phyloP scores from a whole-genome alignment of 305 asterid genomes.

The Andrographis paniculata region DNA sequence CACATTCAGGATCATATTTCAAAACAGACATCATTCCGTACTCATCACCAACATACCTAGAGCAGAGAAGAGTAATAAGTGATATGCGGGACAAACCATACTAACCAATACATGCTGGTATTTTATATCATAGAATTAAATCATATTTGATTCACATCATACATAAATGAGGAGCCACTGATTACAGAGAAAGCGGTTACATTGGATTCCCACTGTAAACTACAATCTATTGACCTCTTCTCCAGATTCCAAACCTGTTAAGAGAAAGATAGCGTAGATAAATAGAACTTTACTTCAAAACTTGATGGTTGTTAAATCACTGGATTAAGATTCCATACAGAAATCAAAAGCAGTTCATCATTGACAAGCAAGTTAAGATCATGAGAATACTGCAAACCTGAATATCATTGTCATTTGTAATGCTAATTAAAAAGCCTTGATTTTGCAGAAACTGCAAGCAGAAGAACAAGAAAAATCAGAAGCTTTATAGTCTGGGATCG shows the following conservation, averaged over 20 bases:
- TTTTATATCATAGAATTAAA: conserved; percentile 15
- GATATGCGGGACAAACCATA: conserved; percentile 15
- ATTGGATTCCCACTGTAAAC: conserved; percentile 75
- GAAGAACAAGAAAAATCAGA: conserved; percentile 19
- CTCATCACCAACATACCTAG: conserved; percentile 90
- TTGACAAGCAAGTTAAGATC: conserved; percentile 9
- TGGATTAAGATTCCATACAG: neutral
- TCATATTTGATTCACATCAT: conserved; percentile 29
- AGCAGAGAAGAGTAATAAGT: conserved; percentile 22
- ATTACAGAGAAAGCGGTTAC: conserved; percentile 84
- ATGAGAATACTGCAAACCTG: conserved; percentile 42
- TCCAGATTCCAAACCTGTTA: conserved; percentile 82
- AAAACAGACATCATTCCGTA: conserved; percentile 63
- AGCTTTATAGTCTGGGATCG: conserved; percentile 6
- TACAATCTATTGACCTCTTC: conserved; percentile 59
- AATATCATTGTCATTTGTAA: conserved; percentile 67
- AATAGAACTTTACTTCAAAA: conserved; percentile 7
- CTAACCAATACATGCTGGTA: conserved; percentile 18
- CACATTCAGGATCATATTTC: conserved; percentile 47
- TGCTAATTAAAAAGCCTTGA: conserved; percentile 72
- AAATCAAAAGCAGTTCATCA: conserved; percentile 15
- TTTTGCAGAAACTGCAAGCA: conserved; percentile 77
- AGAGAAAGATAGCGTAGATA: conserved; percentile 13
- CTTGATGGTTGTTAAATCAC: conserved; percentile 3
- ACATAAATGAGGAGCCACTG: conserved; percentile 77